These are phyloP conservation scores for Amanita subjunquillea DNA, from an alignment of 768 basidiomycete species.

Conservation along the genomic window DNA sequence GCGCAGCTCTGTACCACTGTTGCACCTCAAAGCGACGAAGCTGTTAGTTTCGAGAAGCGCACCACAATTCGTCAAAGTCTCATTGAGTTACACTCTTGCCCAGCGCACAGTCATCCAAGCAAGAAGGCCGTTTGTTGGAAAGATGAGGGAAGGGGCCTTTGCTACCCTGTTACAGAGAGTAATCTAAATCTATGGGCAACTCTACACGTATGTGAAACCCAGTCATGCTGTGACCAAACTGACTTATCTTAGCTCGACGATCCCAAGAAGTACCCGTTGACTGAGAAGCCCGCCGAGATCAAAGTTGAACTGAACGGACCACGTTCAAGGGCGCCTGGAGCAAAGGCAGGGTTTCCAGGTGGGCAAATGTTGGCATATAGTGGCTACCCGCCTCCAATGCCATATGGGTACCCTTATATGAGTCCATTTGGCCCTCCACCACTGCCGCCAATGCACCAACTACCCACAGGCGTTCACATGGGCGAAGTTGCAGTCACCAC, in stretches of 20 bases:
- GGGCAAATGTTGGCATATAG: background rate
- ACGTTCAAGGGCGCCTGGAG: background rate
- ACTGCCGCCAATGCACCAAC: slow-evolving; percentile 1
- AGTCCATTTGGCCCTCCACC: too few relatives aligned
- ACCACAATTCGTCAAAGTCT: slow-evolving; percentile 2
- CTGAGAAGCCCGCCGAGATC: background rate
- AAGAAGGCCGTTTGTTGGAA: slow-evolving; percentile 4
- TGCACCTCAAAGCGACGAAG: background rate
- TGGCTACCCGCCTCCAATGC: background rate
- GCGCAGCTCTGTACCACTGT: background rate
- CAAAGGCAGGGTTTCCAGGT: background rate
- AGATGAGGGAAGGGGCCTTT: slow-evolving; percentile 1
- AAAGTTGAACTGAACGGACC: slow-evolving; percentile 3
- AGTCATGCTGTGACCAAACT: background rate
- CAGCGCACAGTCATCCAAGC: slow-evolving; percentile 2
- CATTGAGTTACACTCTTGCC: slow-evolving; percentile 1
- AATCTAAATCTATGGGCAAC: slow-evolving; percentile 5
- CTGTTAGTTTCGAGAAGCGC: slow-evolving; percentile 1
- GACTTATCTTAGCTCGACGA: background rate
- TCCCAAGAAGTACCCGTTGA: slow-evolving; percentile 2
- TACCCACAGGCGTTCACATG: background rate
- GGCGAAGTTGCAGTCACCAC: background rate
- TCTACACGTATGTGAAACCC: slow-evolving; percentile 3
- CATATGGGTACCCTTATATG: slow-evolving; percentile 2
- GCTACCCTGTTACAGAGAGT: slow-evolving; percentile 6